Evolutionary conservation across 345 rosid genomes (phyloP), one percentile per base, ranked within the genome.

Genomic region (Erodium maritimum): DNA sequence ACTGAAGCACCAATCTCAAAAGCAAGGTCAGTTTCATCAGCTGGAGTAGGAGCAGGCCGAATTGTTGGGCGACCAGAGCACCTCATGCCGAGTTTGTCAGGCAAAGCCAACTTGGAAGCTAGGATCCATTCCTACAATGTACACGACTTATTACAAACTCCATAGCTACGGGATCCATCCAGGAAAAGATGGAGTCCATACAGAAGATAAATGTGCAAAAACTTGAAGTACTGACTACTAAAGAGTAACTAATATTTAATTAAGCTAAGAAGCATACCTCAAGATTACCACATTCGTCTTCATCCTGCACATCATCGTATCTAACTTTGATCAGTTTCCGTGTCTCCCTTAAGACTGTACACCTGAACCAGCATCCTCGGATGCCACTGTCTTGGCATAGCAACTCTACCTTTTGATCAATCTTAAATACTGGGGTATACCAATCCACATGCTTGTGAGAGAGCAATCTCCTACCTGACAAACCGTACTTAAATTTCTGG

Each of bases 291-390:
- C 58, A 75, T 64, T 81, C 95, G 71, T 87, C 91, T 56, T 82
- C 99, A 61, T 88, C 96, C 72, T 67, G 79, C 69, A 93, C 58
- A 73, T 91, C 98, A 76, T 85, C 88, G 75, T 88, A 93, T 64
- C 67, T 81, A 23, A 93, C 95, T 69, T 82, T 93, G 62, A 93
- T 79, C 65, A 73, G 84, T 64, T 77, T 93, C 56, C 75, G 70
- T 56, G 84, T 77, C 55, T 82, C 69, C 67, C 82, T 80, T 68
- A 93, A 60, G 74, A 88, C 71, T 18, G 87, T 83, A 75, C 96
- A 86, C 75, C 86, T 80, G 73, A 93, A 93, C 99, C 96, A 88
- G 76, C 99, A 88, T 53, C 99, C 99, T 73, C 94, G 81, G 64
- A 93, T 75, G 46, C 99, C 99, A 59, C 99, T 93, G 74, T 93